A percentile compares a stretch with the other conserved stretches of the same genome.
Conservation (phyloP, 108 stramenopile species). For the Conticribra guillardii region DNA sequence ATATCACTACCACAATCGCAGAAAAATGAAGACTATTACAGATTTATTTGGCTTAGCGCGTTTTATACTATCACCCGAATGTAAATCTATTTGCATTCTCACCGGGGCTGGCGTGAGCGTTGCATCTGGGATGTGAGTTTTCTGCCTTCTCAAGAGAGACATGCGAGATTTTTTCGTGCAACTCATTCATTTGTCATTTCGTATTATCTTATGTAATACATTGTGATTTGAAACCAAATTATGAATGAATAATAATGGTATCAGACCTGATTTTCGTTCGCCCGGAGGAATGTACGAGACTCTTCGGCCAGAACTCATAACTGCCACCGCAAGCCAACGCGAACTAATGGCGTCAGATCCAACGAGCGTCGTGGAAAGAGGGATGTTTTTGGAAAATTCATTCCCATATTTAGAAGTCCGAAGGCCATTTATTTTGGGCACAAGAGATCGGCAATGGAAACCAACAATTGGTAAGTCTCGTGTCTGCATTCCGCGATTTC, state of each 20-base stretch:
- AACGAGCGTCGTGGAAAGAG: constrained; percentile 62
- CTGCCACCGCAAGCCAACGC: constrained; percentile 62
- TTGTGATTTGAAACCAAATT: background rate
- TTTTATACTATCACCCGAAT: constrained; percentile 51
- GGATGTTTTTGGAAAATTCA: constrained; percentile 63
- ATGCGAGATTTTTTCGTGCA: no score
- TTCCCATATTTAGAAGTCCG: constrained; percentile 82
- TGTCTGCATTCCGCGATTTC: no score
- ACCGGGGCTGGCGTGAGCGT: constrained; percentile 81
- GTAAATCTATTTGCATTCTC: constrained; percentile 62
- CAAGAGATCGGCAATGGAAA: constrained; percentile 60
- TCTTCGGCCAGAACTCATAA: constrained; percentile 69
- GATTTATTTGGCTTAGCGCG: constrained; percentile 45
- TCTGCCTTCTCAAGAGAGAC: background rate
- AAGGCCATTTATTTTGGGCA: constrained; percentile 80
- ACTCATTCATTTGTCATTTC: no score
- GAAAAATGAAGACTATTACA: constrained; percentile 15
- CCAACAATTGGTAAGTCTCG: constrained; percentile 54
- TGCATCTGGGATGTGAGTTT: constrained; percentile 66
- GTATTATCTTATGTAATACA: no score
- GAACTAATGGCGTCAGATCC: constrained; percentile 63
- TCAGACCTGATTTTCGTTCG: constrained; percentile 77
- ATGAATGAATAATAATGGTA: background rate
- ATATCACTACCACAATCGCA: no score
- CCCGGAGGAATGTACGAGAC: constrained; percentile 87